A percentile compares a stretch with the other conserved stretches of the same genome.
Evolutionary conservation across 768 basidiomycete genomes (phyloP).

Genomic region (Filobasidium floriforme): DNA sequence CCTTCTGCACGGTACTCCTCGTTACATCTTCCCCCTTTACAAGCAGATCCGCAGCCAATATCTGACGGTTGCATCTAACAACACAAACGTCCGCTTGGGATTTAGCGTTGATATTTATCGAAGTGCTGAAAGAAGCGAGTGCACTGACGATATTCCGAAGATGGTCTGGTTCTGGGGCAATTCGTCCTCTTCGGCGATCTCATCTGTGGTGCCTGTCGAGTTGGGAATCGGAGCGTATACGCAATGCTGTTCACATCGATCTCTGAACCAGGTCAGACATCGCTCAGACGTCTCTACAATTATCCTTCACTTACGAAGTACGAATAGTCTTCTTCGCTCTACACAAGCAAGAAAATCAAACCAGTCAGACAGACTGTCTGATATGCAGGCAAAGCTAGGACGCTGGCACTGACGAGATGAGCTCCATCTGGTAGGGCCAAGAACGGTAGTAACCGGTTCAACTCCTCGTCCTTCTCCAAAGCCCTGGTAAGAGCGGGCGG

Average conservation of each 20-base stretch:
- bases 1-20: slow-evolving; percentile 92
- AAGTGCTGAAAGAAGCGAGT: neutral
- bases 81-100: no score
- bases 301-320: slow-evolving; percentile 56
- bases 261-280: neutral
- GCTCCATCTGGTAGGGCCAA: slow-evolving; percentile 95
- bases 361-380: neutral
- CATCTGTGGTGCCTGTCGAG: neutral
- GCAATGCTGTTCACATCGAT: slow-evolving; percentile 34
- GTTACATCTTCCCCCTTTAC: slow-evolving; percentile 74
- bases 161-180: slow-evolving; percentile 55
- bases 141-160: slow-evolving; percentile 85
- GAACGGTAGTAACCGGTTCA: slow-evolving; percentile 80
- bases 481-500: slow-evolving; percentile 53
- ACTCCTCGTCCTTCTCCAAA: slow-evolving; percentile 61
- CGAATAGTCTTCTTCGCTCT: slow-evolving; percentile 89
- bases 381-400: neutral
- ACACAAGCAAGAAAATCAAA: neutral
- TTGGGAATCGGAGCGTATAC: slow-evolving; percentile 28
- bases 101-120: no score
- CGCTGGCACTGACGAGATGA: slow-evolving; percentile 62
- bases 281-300: neutral
- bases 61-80: slow-evolving; percentile 88
- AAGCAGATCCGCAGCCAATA: slow-evolving; percentile 66
- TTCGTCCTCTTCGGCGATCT: neutral